These are phyloP conservation scores for Aspergillus uvarum DNA, from an alignment of 2,329 filamentous ascomycete genomes.

Conservation along the genomic window DNA sequence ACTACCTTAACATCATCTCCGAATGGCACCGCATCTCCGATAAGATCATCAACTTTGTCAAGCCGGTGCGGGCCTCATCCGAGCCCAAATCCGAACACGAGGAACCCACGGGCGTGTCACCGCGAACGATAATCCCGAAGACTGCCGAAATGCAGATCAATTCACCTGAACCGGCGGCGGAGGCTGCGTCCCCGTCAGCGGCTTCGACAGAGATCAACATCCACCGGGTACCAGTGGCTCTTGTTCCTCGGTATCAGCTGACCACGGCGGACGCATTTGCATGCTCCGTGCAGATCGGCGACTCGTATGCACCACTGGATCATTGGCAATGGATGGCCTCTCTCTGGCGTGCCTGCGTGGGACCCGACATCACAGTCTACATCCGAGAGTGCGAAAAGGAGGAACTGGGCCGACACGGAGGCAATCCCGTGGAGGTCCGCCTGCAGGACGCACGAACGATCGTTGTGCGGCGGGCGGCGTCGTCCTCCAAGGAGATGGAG, in stretches of 20 bases:
- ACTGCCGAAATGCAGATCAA: conserved; percentile 30
- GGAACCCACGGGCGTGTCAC: conserved; percentile 28
- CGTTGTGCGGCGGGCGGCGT: conserved; percentile 51
- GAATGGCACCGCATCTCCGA: conserved; percentile 74
- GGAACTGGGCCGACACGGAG: conserved; percentile 44
- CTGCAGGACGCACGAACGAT: conserved; percentile 51
- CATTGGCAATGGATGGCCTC: conserved; percentile 98
- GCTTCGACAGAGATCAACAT: conserved; percentile 15
- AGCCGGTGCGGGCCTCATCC: conserved; percentile 24
- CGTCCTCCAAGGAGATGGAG: conserved; percentile 49
- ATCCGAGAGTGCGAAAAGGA: conserved; percentile 43
- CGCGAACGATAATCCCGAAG: conserved; percentile 35
- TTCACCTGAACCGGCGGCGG: conserved; percentile 31
- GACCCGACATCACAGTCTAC: conserved; percentile 63
- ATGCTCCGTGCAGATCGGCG: conserved; percentile 69
- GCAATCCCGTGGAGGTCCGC: conserved; percentile 56
- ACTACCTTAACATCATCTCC: conserved; percentile 67
- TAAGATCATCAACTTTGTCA: conserved; percentile 65
- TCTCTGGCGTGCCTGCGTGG: conserved; percentile 82
- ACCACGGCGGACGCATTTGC: conserved; percentile 75
- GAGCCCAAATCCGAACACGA: conserved; percentile 21
- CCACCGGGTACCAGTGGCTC: conserved; percentile 62
- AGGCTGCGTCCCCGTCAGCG: conserved; percentile 26
- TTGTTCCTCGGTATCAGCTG: conserved; percentile 78
- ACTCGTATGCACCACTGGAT: conserved; percentile 76